Evolutionary conservation across 2,329 filamentous ascomycete genomes (phyloP).

Genomic region (Beauveria rudraprayagi): DNA sequence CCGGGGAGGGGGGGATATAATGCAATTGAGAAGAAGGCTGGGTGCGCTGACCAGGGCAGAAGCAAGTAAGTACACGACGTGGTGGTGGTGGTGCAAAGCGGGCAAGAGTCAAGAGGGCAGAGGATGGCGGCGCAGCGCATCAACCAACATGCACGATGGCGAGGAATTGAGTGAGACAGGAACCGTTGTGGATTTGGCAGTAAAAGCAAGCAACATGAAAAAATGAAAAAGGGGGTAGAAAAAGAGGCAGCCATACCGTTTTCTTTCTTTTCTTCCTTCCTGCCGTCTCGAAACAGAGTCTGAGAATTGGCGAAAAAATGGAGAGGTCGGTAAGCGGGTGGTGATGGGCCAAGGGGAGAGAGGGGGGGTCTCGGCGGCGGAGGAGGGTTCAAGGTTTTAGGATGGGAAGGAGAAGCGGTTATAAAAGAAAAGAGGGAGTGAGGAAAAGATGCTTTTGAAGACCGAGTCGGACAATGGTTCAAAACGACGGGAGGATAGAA

Average conservation of each 20-base stretch:
- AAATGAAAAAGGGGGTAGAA: not conserved
- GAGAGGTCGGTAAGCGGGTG: conserved; percentile 24
- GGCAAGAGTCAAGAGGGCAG: not conserved
- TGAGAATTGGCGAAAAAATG: conserved; percentile 19
- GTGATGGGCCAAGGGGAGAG: conserved; percentile 16
- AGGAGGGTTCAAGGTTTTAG: conserved; percentile 10
- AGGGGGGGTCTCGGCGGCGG: conserved; percentile 18
- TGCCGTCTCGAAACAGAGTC: conserved; percentile 4
- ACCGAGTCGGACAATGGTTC: conserved; percentile 16
- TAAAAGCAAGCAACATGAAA: not conserved
- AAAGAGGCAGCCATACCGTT: conserved; percentile 1
- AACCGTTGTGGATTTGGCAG: not conserved
- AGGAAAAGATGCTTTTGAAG: not conserved
- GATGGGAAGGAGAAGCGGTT: conserved; percentile 20
- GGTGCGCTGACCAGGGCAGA: not conserved
- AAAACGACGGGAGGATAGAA: conserved; percentile 13
- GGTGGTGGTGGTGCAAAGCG: not conserved
- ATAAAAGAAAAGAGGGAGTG: conserved; percentile 11
- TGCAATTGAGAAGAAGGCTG: conserved; percentile 9
- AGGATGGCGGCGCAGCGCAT: conserved; percentile 3
- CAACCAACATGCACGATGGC: conserved; percentile 6
- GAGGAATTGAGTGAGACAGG: not conserved
- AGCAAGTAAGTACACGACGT: not conserved
- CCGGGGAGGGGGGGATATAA: conserved; percentile 1
- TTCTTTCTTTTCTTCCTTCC: not conserved